Percentiles rank a stretch among this genome's conserved stretches.
Conservation (phyloP, 2,329 filamentous ascomycete genomes). For the Pezicula rhizophila region DNA sequence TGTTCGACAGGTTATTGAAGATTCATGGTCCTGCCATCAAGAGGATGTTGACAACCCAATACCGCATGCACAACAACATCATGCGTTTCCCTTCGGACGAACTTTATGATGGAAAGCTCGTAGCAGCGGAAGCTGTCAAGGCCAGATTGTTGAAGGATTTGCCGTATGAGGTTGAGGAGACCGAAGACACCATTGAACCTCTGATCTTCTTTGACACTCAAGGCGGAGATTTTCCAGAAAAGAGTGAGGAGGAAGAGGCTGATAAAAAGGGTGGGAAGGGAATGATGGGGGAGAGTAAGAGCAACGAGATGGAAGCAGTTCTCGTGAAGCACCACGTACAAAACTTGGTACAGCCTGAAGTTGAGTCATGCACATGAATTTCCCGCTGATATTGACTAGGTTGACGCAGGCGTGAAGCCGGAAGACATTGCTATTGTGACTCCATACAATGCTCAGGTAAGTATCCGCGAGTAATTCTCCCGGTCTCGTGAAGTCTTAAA, state of each 20-base stretch:
- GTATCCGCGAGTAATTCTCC: slow-evolving; percentile 12
- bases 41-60: slow-evolving; percentile 92
- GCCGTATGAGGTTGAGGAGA: slow-evolving; percentile 69
- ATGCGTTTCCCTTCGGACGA: slow-evolving; percentile 91
- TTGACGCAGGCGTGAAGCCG: slow-evolving; percentile 72
- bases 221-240: slow-evolving; percentile 85
- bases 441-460: slow-evolving; percentile 88
- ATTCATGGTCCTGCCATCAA: slow-evolving; percentile 82
- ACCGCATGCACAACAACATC: slow-evolving; percentile 94
- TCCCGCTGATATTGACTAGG: background rate
- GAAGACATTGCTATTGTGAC: slow-evolving; percentile 91
- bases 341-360: slow-evolving; percentile 42
- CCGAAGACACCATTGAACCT: slow-evolving; percentile 81
- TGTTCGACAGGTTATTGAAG: slow-evolving; percentile 82
- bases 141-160: slow-evolving; percentile 69
- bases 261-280: slow-evolving; percentile 40
- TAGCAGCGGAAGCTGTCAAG: slow-evolving; percentile 76
- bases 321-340: slow-evolving; percentile 74
- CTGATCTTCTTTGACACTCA: slow-evolving; percentile 95
- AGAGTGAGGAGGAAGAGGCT: slow-evolving; percentile 65
- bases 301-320: slow-evolving; percentile 83
- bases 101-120: slow-evolving; percentile 75
- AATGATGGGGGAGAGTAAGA: slow-evolving; percentile 69
- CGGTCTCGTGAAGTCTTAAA: background rate
- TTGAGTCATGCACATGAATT: background rate